A percentile compares a stretch with the other conserved stretches of the same genome.
These are phyloP conservation scores for Chrysoporthe cubensis DNA, from an alignment of 2,329 filamentous ascomycete genomes.

Conservation along the genomic window DNA sequence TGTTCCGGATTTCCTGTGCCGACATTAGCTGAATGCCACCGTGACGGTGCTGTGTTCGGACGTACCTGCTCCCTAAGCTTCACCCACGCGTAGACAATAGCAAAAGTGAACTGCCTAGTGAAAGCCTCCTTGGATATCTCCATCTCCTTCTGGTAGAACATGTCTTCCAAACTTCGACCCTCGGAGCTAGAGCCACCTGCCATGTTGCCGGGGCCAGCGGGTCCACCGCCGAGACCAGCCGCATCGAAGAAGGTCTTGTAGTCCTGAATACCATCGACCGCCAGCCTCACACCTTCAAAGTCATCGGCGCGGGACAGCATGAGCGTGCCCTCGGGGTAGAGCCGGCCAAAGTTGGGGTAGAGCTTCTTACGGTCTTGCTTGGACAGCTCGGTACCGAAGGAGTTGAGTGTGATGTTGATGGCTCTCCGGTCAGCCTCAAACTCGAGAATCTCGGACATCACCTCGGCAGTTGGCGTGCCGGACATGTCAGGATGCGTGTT, in stretches of 20 bases:
- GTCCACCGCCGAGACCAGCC: conserved; percentile 74
- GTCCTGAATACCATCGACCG: conserved; percentile 89
- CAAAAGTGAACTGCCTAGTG: conserved; percentile 92
- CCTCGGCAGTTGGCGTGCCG: conserved; percentile 86
- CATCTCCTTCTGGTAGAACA: conserved; percentile 99
- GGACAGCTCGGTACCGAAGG: conserved; percentile 92
- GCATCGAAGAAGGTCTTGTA: conserved; percentile 97
- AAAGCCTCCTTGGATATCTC: conserved; percentile 95
- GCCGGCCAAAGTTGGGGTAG: conserved; percentile 86
- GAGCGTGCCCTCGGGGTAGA: conserved; percentile 91
- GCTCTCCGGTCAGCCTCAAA: conserved; percentile 96
- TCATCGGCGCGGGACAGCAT: conserved; percentile 97
- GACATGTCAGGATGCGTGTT: conserved; percentile 85
- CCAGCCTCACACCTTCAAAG: conserved; percentile 88
- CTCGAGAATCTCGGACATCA: conserved; percentile 94
- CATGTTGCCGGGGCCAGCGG: conserved; percentile 81
- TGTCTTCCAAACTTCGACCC: conserved; percentile 88
- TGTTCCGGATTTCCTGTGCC: conserved; percentile 92
- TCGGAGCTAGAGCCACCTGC: conserved; percentile 77
- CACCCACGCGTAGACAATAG: conserved; percentile 96
- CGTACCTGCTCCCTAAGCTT: conserved; percentile 95
- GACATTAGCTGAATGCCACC: conserved; percentile 38
- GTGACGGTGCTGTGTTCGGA: conserved; percentile 19
- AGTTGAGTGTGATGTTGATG: conserved; percentile 99
- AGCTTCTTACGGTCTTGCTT: conserved; percentile 96